These are phyloP conservation scores for Hypoxylon intermedium DNA, from an alignment of 495 filamentous ascomycete genomes.

Conservation along the genomic window DNA sequence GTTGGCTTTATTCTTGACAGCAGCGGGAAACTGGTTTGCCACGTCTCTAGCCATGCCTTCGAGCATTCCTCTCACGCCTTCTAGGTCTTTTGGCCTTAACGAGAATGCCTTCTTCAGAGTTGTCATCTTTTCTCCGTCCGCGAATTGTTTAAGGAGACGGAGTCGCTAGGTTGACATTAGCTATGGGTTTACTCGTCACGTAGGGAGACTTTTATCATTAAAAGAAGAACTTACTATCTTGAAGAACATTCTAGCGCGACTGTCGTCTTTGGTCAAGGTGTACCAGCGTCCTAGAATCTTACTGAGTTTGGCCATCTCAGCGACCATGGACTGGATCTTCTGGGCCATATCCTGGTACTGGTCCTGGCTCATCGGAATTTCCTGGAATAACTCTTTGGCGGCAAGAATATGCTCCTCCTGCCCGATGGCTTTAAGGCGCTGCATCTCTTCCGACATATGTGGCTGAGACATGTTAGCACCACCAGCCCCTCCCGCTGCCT, in stretches of 20 bases:
- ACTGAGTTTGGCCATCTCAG: constrained; percentile 46
- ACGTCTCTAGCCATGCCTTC: constrained; percentile 48
- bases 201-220: constrained; percentile 33
- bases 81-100: constrained; percentile 63
- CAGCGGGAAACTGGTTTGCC: constrained; percentile 19
- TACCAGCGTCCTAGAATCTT: constrained; percentile 53
- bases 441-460: constrained; percentile 37
- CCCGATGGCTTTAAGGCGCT: constrained; percentile 43
- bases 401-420: constrained; percentile 41
- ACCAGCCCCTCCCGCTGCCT: constrained; percentile 12
- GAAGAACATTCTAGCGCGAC: constrained; percentile 53
- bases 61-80: constrained; percentile 55
- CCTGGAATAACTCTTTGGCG: constrained; percentile 37
- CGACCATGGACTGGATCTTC: constrained; percentile 43
- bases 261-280: constrained; percentile 49
- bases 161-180: constrained; percentile 54
- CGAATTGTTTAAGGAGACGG: constrained; percentile 66
- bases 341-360: constrained; percentile 44
- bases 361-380: constrained; percentile 50
- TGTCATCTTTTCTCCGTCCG: constrained; percentile 57
- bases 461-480: constrained; percentile 10
- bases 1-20: constrained; percentile 32
- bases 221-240: constrained; percentile 49
- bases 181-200: background rate
- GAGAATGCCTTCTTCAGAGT: constrained; percentile 63